Evolutionary conservation across 2,329 filamentous ascomycete species (phyloP).

Genomic region (Colletotrichum eremochloae): DNA sequence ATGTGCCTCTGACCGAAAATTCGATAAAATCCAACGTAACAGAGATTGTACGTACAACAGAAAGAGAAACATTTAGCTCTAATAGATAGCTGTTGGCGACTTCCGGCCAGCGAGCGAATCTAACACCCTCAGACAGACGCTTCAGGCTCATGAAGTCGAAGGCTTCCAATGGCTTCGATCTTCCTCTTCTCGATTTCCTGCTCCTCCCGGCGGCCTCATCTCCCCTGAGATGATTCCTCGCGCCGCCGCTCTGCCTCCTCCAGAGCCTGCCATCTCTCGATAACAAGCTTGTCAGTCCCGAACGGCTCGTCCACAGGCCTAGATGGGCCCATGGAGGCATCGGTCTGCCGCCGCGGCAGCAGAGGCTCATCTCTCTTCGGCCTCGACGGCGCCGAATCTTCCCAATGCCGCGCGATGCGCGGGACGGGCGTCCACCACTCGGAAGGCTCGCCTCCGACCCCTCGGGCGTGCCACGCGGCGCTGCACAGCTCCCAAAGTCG

Average conservation of each 20-base stretch:
- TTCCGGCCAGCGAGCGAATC: background rate
- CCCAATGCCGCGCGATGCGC: slow-evolving; percentile 75
- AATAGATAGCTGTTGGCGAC: background rate
- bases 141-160: too few relatives aligned
- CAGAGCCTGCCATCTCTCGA: slow-evolving; percentile 56
- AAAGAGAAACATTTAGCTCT: background rate
- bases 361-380: slow-evolving; percentile 29
- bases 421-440: slow-evolving; percentile 75
- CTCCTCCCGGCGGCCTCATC: background rate
- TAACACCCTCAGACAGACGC: background rate
- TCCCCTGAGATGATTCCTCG: slow-evolving; percentile 11
- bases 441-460: slow-evolving; percentile 52
- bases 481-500: slow-evolving; percentile 88
- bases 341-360: slow-evolving; percentile 7
- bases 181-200: background rate
- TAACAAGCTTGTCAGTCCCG: slow-evolving; percentile 45
- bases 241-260: slow-evolving; percentile 44
- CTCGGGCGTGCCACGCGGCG: slow-evolving; percentile 76
- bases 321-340: slow-evolving; percentile 41
- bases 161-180: too few relatives aligned
- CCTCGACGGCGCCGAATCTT: slow-evolving; percentile 52
- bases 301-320: slow-evolving; percentile 54
- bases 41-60: background rate
- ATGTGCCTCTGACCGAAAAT: background rate
- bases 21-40: too few relatives aligned